These are phyloP conservation scores for Pichia sp. DNA, from an alignment of 1,139 yeast genomes.

Conservation along the genomic window DNA sequence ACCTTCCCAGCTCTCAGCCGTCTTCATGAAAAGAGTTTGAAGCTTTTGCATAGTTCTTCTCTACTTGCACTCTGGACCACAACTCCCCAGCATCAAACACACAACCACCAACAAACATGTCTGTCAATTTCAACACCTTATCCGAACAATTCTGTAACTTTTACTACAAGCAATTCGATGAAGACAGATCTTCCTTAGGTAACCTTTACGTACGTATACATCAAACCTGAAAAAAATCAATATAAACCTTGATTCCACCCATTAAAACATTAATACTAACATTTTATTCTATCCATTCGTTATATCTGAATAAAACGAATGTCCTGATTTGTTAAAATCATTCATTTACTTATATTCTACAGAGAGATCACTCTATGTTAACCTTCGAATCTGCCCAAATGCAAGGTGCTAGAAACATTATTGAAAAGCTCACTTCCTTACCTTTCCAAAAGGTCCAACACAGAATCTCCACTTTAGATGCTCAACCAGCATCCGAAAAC, in stretches of 20 bases:
- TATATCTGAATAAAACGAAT: too few relatives aligned
- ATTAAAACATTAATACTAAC: not conserved
- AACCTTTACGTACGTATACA: constrained; percentile 65
- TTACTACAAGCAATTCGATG: constrained; percentile 94
- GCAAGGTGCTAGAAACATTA: constrained; percentile 91
- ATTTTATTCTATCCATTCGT: constrained; percentile 11
- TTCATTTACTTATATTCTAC: constrained; percentile 5
- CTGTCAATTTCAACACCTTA: constrained; percentile 72
- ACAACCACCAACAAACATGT: constrained; percentile 20
- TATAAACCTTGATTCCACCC: too few relatives aligned
- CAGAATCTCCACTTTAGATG: constrained; percentile 92
- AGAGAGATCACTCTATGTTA: constrained; percentile 95
- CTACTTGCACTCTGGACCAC: too few relatives aligned
- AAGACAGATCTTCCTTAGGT: constrained; percentile 90
- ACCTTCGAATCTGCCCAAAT: constrained; percentile 93
- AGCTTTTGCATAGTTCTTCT: not conserved
- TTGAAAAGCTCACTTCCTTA: constrained; percentile 82
- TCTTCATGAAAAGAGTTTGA: constrained; percentile 2
- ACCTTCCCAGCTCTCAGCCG: constrained; percentile 1
- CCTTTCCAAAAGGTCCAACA: constrained; percentile 94
- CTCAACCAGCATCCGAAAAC: constrained; percentile 93
- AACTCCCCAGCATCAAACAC: too few relatives aligned
- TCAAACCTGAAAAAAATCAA: too few relatives aligned
- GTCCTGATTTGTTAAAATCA: too few relatives aligned
- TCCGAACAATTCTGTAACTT: constrained; percentile 86